These are phyloP conservation scores for Phytophthora boehmeriae DNA, from an alignment of 352 stramenopile species.

Conservation along the genomic window DNA sequence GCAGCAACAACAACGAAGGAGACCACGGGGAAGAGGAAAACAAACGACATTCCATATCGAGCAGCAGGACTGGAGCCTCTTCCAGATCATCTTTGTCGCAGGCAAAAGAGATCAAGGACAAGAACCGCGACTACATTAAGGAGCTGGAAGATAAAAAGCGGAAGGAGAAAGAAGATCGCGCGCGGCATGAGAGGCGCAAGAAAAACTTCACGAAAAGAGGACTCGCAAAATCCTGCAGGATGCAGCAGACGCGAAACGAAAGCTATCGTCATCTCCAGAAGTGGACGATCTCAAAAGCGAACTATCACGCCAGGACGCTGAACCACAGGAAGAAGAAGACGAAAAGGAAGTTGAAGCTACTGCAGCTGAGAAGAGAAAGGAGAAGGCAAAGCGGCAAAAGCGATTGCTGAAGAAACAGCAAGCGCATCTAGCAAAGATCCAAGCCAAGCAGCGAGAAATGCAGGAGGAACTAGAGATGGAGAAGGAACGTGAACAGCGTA, in stretches of 20 bases:
- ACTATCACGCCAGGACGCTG: slow-evolving; percentile 3
- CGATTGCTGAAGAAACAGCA: slow-evolving; percentile 67
- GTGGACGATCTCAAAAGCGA: slow-evolving; percentile 23
- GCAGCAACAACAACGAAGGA: slow-evolving; percentile 21
- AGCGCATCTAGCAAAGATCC: slow-evolving; percentile 50
- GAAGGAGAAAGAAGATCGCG: slow-evolving; percentile 61
- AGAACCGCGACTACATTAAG: slow-evolving; percentile 73
- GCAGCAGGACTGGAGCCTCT: slow-evolving; percentile 17
- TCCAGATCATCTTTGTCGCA: slow-evolving; percentile 21
- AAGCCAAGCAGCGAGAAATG: slow-evolving; percentile 60
- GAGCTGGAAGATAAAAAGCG: slow-evolving; percentile 77
- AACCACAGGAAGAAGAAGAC: slow-evolving; percentile 36
- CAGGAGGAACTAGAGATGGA: slow-evolving; percentile 56
- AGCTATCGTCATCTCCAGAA: slow-evolving; percentile 27
- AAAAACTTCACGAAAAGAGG: slow-evolving; percentile 69
- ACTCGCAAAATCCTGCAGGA: slow-evolving; percentile 58
- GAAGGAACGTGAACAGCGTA: slow-evolving; percentile 48
- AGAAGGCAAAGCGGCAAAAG: slow-evolving; percentile 51
- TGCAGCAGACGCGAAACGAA: slow-evolving; percentile 40
- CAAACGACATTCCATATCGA: slow-evolving; percentile 18
- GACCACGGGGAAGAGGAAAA: slow-evolving; percentile 36
- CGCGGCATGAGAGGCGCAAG: slow-evolving; percentile 48
- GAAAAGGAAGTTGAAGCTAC: slow-evolving; percentile 18
- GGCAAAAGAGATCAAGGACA: slow-evolving; percentile 30
- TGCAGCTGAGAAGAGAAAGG: slow-evolving; percentile 28